These are phyloP conservation scores for Paragyromitra xinjiangensis DNA, from an alignment of 495 filamentous ascomycete genomes.

Conservation along the genomic window DNA sequence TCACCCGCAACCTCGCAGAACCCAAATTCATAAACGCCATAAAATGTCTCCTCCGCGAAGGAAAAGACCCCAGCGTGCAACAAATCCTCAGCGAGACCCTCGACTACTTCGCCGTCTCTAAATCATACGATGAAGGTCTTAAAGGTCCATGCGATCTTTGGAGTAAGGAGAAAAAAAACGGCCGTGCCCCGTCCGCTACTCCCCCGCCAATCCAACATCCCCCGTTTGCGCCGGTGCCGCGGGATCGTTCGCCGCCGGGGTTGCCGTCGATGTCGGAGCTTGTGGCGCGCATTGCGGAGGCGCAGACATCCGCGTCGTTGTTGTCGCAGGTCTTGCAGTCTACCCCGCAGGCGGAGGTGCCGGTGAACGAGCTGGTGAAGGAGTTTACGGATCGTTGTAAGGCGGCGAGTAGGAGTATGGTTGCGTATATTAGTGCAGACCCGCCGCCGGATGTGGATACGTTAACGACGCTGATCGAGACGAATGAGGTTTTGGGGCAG, in stretches of 20 bases:
- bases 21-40: slow-evolving; percentile 76
- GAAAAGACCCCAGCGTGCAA: slow-evolving; percentile 77
- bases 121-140: slow-evolving; percentile 77
- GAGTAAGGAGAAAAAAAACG: slow-evolving; percentile 80
- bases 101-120: slow-evolving; percentile 72
- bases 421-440: slow-evolving; percentile 80
- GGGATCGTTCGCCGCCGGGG: slow-evolving; percentile 56
- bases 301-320: slow-evolving; percentile 85
- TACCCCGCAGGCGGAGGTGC: slow-evolving; percentile 78
- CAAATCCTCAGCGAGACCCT: slow-evolving; percentile 88
- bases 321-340: slow-evolving; percentile 87
- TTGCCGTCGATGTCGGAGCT: slow-evolving; percentile 85
- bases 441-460: slow-evolving; percentile 91
- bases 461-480: slow-evolving; percentile 89
- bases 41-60: slow-evolving; percentile 77
- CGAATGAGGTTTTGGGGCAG: slow-evolving; percentile 84
- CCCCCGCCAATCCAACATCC: slow-evolving; percentile 17
- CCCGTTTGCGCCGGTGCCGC: slow-evolving; percentile 11
- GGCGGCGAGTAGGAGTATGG: slow-evolving; percentile 77
- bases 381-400: slow-evolving; percentile 92
- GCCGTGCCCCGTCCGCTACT: neutral
- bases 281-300: slow-evolving; percentile 84
- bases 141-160: slow-evolving; percentile 78
- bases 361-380: slow-evolving; percentile 82
- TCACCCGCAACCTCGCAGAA: slow-evolving; percentile 77